A percentile compares a stretch with the other conserved stretches of the same genome.
Evolutionary conservation across 495 filamentous ascomycete genomes (phyloP).

Genomic region (Xylaria bambusicola): DNA sequence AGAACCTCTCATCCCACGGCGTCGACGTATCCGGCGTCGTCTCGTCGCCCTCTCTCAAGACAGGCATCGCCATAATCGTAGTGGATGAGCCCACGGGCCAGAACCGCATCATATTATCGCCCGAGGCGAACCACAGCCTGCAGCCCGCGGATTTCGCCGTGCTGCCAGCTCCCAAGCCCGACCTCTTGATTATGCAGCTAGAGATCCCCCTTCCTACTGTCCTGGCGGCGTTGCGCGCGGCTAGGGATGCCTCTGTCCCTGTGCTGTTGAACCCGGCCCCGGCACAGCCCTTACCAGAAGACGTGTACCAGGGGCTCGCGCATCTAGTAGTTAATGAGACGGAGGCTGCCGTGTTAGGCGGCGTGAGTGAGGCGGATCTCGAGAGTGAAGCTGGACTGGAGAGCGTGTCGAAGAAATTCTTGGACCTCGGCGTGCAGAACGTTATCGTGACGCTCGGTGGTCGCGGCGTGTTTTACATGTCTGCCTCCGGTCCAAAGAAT

Average conservation of each 20-base stretch:
- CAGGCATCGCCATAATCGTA: slow-evolving; percentile 82
- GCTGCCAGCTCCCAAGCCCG: slow-evolving; percentile 43
- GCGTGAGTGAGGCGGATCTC: slow-evolving; percentile 48
- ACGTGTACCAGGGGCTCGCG: slow-evolving; percentile 67
- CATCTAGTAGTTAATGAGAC: slow-evolving; percentile 91
- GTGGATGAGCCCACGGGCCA: slow-evolving; percentile 76
- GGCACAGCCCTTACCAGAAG: slow-evolving; percentile 66
- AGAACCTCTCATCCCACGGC: slow-evolving; percentile 58
- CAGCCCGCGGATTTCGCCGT: slow-evolving; percentile 21
- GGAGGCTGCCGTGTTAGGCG: slow-evolving; percentile 74
- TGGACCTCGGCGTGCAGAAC: slow-evolving; percentile 68
- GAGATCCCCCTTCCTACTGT: slow-evolving; percentile 79
- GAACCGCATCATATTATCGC: slow-evolving; percentile 82
- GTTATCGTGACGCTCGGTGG: slow-evolving; percentile 82
- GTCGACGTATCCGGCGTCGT: slow-evolving; percentile 61
- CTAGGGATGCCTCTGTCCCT: slow-evolving; percentile 49
- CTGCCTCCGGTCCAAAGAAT: slow-evolving; percentile 32
- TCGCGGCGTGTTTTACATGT: slow-evolving; percentile 67
- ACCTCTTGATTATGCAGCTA: slow-evolving; percentile 81
- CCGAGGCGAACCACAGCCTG: slow-evolving; percentile 72
- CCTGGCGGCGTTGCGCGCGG: slow-evolving; percentile 61
- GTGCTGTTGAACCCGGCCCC: slow-evolving; percentile 87
- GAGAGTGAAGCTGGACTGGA: slow-evolving; percentile 48
- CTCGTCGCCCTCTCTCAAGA: slow-evolving; percentile 55
- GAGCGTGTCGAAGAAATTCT: slow-evolving; percentile 58